phyloP scores from a whole-genome alignment of 139 green algal genomes.

The Closterium sp. region DNA sequence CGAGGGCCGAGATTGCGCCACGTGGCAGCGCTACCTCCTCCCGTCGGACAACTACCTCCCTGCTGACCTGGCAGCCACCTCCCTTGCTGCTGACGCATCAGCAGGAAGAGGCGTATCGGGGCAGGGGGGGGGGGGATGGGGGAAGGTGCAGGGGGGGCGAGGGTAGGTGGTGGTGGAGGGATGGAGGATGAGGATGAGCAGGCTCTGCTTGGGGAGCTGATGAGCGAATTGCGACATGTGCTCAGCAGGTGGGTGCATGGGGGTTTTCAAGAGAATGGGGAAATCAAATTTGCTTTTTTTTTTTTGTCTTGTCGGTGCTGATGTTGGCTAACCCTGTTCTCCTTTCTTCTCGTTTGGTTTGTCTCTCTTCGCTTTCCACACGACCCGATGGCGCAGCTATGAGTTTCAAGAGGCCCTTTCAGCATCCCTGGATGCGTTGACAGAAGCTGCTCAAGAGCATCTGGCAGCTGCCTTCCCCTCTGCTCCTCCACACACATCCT shows the following conservation, averaged over 20 bases:
- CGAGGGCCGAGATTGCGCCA: background rate
- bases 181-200: background rate
- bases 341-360: background rate
- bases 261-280: background rate
- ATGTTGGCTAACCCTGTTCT: background rate
- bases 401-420: background rate
- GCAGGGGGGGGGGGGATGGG: background rate
- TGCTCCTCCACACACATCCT: background rate
- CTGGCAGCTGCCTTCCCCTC: background rate
- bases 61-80: slow-evolving; percentile 32
- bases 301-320: background rate
- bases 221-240: background rate
- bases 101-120: background rate
- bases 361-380: background rate
- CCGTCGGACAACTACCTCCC: slow-evolving; percentile 28
- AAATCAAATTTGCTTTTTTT: background rate
- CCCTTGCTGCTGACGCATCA: slow-evolving; percentile 15
- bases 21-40: slow-evolving; percentile 31
- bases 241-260: background rate
- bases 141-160: background rate
- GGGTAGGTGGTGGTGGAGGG: background rate
- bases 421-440: background rate
- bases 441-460: background rate
- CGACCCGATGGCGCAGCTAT: background rate
- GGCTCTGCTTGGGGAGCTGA: background rate